Evolutionary conservation across 768 basidiomycete genomes (phyloP), one percentile per base, ranked within the genome.

Genomic region (Lanmaoa pseudosensibilis): DNA sequence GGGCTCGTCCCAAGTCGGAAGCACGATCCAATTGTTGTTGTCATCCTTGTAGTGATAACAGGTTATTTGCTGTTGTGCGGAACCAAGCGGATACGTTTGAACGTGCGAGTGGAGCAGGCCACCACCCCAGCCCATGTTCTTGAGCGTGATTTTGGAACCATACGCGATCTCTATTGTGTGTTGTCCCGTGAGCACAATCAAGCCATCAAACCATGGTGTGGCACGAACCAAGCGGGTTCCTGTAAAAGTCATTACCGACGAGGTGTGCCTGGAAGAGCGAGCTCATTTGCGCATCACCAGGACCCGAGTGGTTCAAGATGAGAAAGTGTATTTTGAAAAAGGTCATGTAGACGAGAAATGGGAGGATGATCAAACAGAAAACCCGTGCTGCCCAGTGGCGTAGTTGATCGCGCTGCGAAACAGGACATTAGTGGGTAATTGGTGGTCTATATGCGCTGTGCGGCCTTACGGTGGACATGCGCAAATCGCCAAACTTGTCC

Each of bases 1-100:
- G 0, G 83, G 77, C 57, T 88, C 84, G 34, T 88, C 83, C 97
- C 96, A 98, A 1, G 77, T 78, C 7, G 93, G 94, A 2, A 87
- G 77, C 61, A 98, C 69, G 18, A 76, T 65, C 90, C 93, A 98
- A 44, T 98, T 80, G 75, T 99, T 99, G 80, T 99, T 99, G 46
- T 87, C 85, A 68, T 98, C 97, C 76, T 97, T 98, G 83, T 99
- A 98, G 76, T 99, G 97, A 71, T 98, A 99, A 73, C 97, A 99
- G 0, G 97, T 98, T 4, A 98, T 86, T 73, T 99, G 97, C 66
- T 98, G 97, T 69, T 98, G 97, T 54, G 77, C 77, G 0, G 94
- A 97, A 13, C 96, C 97, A 21, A 87, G 79, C 1, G 97, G 97
- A 70, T 87, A 97, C 1, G 92, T 87, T 66, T 98, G 96, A n/a